Conservation (phyloP, 495 filamentous ascomycete genomes). For the Xylaria nigripes region DNA sequence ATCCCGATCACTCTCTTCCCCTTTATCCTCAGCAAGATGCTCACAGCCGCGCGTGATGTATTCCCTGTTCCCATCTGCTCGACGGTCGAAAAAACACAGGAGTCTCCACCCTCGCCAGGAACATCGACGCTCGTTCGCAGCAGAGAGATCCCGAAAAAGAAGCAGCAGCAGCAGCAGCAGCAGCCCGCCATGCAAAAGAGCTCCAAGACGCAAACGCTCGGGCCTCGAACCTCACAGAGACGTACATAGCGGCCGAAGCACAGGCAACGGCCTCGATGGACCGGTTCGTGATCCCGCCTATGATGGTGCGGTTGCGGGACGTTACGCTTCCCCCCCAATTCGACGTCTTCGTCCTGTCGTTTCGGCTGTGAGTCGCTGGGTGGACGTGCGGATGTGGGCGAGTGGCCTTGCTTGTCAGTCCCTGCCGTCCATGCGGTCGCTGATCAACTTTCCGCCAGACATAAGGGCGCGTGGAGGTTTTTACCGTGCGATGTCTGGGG, state of each 20-base stretch:
- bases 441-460: slow-evolving; percentile 16
- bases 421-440: slow-evolving; percentile 23
- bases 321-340: not conserved
- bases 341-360: not conserved
- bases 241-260: slow-evolving; percentile 8
- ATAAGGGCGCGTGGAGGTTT: slow-evolving; percentile 36
- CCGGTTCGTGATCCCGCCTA: slow-evolving; percentile 16
- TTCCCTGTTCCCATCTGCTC: slow-evolving; percentile 1
- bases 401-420: slow-evolving; percentile 33
- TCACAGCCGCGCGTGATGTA: not conserved
- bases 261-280: slow-evolving; percentile 1
- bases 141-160: not conserved
- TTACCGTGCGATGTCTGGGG: slow-evolving; percentile 31
- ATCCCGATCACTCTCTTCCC: not conserved
- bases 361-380: not conserved
- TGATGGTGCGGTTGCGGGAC: slow-evolving; percentile 19
- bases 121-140: not conserved
- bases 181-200: too few species aligned
- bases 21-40: not conserved
- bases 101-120: not conserved
- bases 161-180: not conserved
- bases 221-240: slow-evolving; percentile 10
- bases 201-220: not conserved
- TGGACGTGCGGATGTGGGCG: not conserved
- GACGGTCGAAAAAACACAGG: not conserved